A percentile compares a stretch with the other conserved stretches of the same genome.
phyloP scores from a whole-genome alignment of 106 monocot genomes.

The Cymbidium sinense region DNA sequence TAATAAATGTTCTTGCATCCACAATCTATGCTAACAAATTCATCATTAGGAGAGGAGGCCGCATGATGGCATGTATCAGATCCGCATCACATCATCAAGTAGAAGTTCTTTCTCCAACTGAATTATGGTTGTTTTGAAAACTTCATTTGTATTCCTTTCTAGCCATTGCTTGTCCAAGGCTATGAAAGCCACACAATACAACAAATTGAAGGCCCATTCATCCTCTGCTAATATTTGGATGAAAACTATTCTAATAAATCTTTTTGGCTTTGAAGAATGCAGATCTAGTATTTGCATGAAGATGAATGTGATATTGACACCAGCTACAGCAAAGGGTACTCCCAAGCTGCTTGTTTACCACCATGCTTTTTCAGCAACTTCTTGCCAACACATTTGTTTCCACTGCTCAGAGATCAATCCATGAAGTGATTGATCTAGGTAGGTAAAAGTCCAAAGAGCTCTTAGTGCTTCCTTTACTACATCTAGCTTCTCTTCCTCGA shows the following conservation, averaged over 20 bases:
- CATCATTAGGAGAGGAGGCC: constrained; percentile 36
- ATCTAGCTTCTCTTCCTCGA: too few relatives aligned
- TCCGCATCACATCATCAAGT: constrained; percentile 45
- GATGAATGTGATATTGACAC: constrained; percentile 92
- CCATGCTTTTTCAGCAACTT: constrained; percentile 69
- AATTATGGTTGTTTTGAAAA: constrained; percentile 35
- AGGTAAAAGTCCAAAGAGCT: too few relatives aligned
- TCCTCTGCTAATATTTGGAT: constrained; percentile 83
- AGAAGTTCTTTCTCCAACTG: constrained; percentile 52
- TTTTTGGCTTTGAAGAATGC: constrained; percentile 65
- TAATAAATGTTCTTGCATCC: constrained; percentile 28
- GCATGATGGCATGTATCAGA: constrained; percentile 56
- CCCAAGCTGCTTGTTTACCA: constrained; percentile 74
- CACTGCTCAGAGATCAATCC: too few relatives aligned
- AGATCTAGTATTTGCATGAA: constrained; percentile 91
- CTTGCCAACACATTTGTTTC: too few relatives aligned
- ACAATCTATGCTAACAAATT: constrained; percentile 48
- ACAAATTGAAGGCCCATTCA: constrained; percentile 54
- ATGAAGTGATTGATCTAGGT: too few relatives aligned
- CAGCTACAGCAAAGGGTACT: constrained; percentile 93
- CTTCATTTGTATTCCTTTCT: constrained; percentile 48
- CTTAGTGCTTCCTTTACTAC: too few relatives aligned
- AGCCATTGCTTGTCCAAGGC: constrained; percentile 54
- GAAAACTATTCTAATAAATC: constrained; percentile 72
- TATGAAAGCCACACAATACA: constrained; percentile 59